Evolutionary conservation across 352 stramenopile genomes (phyloP).

Genomic region (Pythium plurisporium): DNA sequence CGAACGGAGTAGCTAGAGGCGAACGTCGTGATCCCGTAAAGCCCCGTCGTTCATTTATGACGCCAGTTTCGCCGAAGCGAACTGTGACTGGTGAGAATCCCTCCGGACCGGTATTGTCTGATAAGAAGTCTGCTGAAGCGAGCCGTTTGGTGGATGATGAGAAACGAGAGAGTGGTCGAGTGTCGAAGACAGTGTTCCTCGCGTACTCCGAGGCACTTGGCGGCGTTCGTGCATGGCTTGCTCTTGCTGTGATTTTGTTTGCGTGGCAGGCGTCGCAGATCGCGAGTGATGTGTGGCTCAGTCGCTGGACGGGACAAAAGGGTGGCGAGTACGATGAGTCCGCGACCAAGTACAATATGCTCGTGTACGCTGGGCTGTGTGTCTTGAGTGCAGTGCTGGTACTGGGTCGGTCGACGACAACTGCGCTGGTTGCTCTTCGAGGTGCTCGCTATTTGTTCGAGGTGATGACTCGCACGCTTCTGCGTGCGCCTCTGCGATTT

Average conservation of each 20-base stretch:
- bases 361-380: slow-evolving; percentile 23
- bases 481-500: slow-evolving; percentile 87
- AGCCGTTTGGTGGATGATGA: slow-evolving; percentile 37
- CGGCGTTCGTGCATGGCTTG: slow-evolving; percentile 20
- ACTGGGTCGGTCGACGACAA: slow-evolving; percentile 12
- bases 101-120: neutral
- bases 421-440: slow-evolving; percentile 30
- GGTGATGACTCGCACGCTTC: slow-evolving; percentile 74
- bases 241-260: slow-evolving; percentile 10
- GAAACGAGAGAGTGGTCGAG: slow-evolving; percentile 30
- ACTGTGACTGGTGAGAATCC: neutral
- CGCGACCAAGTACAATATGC: slow-evolving; percentile 19
- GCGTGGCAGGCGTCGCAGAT: slow-evolving; percentile 33
- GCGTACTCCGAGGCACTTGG: slow-evolving; percentile 37
- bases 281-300: slow-evolving; percentile 18
- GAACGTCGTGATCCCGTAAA: neutral
- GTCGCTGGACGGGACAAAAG: slow-evolving; percentile 35
- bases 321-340: slow-evolving; percentile 15
- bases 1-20: neutral
- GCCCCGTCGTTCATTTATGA: neutral
- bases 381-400: slow-evolving; percentile 23
- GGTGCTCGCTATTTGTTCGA: slow-evolving; percentile 72
- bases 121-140: neutral
- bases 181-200: slow-evolving; percentile 32
- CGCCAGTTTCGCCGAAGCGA: too few relatives aligned